These are phyloP conservation scores for Stygiomarasmius scandens DNA, from an alignment of 1,284 basidiomycete species.

Conservation along the genomic window DNA sequence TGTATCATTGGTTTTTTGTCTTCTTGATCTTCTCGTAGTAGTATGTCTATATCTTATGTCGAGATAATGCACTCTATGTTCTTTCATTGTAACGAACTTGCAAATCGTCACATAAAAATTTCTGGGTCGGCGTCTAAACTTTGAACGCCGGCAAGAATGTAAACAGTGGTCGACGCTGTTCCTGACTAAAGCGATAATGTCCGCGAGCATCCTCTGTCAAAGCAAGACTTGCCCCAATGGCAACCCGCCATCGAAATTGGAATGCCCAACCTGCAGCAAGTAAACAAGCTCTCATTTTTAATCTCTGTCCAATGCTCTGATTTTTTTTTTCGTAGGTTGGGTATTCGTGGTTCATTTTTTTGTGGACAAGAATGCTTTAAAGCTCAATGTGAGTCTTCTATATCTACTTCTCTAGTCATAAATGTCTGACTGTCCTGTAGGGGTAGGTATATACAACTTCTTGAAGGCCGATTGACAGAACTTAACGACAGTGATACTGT, in stretches of 20 bases:
- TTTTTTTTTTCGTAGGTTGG: slow-evolving; percentile 52
- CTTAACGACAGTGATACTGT: background rate
- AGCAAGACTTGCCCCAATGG: slow-evolving; percentile 72
- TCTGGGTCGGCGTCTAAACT: background rate
- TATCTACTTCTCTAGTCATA: background rate
- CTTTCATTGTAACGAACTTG: too few species aligned
- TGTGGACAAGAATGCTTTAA: slow-evolving; percentile 89
- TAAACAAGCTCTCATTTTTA: slow-evolving; percentile 35
- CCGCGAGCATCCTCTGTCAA: slow-evolving; percentile 57
- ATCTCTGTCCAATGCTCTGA: slow-evolving; percentile 11
- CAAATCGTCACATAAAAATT: too few species aligned
- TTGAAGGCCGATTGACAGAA: background rate
- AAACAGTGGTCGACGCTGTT: slow-evolving; percentile 1
- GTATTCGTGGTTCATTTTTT: slow-evolving; percentile 81
- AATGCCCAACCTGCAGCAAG: slow-evolving; percentile 86
- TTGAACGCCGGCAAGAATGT: background rate
- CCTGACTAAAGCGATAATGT: slow-evolving; percentile 17
- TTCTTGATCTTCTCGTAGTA: slow-evolving; percentile 5
- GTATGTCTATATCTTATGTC: slow-evolving; percentile 7
- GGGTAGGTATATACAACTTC: slow-evolving; percentile 38
- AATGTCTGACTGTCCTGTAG: slow-evolving; percentile 29
- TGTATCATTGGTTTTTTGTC: slow-evolving; percentile 20
- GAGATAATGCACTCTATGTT: slow-evolving; percentile 3
- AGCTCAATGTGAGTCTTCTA: slow-evolving; percentile 63
- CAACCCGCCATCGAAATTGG: slow-evolving; percentile 73